Conservation (phyloP, 768 basidiomycete species). For the Naematelia encephala region DNA sequence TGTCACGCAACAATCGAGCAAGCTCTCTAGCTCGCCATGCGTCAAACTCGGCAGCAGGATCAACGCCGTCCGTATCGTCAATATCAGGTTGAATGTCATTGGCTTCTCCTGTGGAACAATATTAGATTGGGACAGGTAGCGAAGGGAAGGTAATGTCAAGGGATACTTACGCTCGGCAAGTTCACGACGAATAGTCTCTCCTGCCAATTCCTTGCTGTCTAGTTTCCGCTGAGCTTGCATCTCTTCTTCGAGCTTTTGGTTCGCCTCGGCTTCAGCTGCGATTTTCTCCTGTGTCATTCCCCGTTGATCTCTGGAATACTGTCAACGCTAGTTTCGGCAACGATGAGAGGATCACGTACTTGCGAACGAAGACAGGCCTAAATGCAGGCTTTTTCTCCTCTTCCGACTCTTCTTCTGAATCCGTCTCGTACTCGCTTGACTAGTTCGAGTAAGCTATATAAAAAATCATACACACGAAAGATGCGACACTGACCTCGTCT, state of each 20-base stretch:
- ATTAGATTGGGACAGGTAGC: no score
- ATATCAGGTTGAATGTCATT: constrained; percentile 77
- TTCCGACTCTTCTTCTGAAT: constrained; percentile 54
- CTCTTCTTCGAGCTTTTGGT: constrained; percentile 63
- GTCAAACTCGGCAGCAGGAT: constrained; percentile 86
- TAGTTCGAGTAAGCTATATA: constrained; percentile 15
- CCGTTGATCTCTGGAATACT: constrained; percentile 19
- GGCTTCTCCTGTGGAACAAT: constrained; percentile 89
- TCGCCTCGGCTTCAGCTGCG: constrained; percentile 72
- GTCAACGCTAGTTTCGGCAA: background rate
- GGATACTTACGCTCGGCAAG: constrained; percentile 63
- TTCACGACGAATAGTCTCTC: constrained; percentile 87
- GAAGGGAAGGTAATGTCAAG: background rate
- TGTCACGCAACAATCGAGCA: constrained; percentile 87
- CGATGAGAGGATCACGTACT: constrained; percentile 59
- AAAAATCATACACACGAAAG: background rate
- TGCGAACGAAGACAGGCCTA: constrained; percentile 90
- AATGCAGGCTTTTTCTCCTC: constrained; percentile 67
- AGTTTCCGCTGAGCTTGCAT: constrained; percentile 79
- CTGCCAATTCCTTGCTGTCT: constrained; percentile 87
- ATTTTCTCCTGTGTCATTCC: constrained; percentile 51
- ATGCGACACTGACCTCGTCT: constrained; percentile 34
- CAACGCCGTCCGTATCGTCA: constrained; percentile 91
- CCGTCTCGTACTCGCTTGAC: constrained; percentile 82
- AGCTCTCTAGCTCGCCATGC: constrained; percentile 94